A percentile compares a stretch with the other conserved stretches of the same genome.
Conservation (phyloP, 2,329 filamentous ascomycete species). For the Neopestalotiopsis sp. region DNA sequence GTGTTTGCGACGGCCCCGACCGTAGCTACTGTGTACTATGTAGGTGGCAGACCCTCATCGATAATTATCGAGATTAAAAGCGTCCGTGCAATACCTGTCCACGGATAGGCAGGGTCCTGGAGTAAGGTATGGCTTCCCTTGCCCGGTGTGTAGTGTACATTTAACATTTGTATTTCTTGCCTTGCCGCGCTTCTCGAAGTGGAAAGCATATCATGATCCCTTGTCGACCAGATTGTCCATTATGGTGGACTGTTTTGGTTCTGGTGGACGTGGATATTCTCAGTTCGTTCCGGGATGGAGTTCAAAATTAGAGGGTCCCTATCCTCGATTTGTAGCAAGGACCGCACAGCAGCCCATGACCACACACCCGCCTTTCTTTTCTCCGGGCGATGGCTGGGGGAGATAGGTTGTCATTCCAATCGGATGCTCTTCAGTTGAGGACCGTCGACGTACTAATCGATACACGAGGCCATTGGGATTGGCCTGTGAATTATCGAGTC, state of each 20-base stretch:
- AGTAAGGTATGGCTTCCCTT: neutral
- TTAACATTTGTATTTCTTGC: neutral
- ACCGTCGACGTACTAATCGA: neutral
- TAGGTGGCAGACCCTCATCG: constrained; percentile 3
- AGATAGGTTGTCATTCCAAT: neutral
- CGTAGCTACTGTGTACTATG: neutral
- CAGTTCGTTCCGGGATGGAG: neutral
- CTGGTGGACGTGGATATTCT: neutral
- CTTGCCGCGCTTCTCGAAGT: constrained; percentile 11
- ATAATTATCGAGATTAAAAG: constrained; percentile 15
- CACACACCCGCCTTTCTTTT: constrained; percentile 6
- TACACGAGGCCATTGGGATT: constrained; percentile 6
- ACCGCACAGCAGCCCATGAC: neutral
- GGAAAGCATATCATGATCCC: constrained; percentile 16
- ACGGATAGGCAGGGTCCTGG: constrained; percentile 11
- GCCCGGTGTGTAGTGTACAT: constrained; percentile 11
- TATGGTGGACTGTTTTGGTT: neutral
- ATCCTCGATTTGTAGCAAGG: neutral
- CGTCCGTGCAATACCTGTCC: constrained; percentile 11
- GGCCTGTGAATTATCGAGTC: constrained; percentile 27
- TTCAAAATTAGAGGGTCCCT: constrained; percentile 1
- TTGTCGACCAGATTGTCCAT: neutral
- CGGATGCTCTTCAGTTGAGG: neutral
- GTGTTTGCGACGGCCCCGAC: constrained; percentile 7
- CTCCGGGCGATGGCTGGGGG: constrained; percentile 11